These are phyloP conservation scores for Hygrophila difformis DNA, from an alignment of 257 asterid genomes.

Conservation along the genomic window DNA sequence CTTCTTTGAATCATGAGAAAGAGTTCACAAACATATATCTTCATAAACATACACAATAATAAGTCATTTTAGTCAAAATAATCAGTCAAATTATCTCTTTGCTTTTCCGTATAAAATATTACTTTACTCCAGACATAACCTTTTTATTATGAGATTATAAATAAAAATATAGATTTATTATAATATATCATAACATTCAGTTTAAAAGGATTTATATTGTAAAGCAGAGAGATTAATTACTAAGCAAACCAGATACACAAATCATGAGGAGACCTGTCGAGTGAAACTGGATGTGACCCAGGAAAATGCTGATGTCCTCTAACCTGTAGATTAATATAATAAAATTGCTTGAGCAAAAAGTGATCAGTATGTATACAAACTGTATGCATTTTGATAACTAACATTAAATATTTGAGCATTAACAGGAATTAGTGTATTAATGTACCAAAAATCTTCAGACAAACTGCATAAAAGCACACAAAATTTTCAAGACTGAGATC, in stretches of 20 bases:
- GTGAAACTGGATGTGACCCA: conserved; percentile 98
- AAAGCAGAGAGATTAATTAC: not conserved
- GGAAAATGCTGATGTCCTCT: conserved; percentile 72
- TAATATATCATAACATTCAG: no score
- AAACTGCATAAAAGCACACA: conserved; percentile 1
- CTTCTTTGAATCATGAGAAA: no score
- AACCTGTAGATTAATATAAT: conserved; percentile 33
- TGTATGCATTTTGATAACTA: not conserved
- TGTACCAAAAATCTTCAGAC: not conserved
- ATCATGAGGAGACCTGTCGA: conserved; percentile 67
- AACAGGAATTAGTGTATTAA: not conserved
- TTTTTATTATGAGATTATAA: no score
- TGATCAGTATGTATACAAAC: not conserved
- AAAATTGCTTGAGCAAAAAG: conserved; percentile 14
- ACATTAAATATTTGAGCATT: not conserved
- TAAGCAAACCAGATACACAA: no score
- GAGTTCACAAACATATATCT: no score
- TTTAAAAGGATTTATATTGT: no score
- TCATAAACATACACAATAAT: no score
- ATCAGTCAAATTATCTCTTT: no score
- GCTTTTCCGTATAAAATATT: no score
- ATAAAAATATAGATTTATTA: no score
- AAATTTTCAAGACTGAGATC: conserved; percentile 6
- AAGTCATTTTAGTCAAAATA: no score
- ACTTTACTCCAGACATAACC: no score